A percentile compares a stretch with the other conserved stretches of the same genome.
Conservation (phyloP, 306 rosid species). For the Arachis hypogaea region DNA sequence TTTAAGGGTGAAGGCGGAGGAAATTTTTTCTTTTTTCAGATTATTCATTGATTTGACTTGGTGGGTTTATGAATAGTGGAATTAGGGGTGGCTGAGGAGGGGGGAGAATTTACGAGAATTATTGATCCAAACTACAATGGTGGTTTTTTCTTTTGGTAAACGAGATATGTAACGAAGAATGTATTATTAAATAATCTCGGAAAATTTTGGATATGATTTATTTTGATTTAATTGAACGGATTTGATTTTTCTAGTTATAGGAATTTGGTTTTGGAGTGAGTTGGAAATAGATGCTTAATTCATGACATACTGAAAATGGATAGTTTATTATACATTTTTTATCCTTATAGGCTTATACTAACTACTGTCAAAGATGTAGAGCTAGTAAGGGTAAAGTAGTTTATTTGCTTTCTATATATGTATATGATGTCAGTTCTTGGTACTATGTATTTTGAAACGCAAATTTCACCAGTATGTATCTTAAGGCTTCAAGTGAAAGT, state of each 20-base stretch:
- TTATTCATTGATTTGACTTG: conserved; percentile 7
- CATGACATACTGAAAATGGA: not conserved
- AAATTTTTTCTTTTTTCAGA: not conserved
- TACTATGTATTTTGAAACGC: conserved; percentile 25
- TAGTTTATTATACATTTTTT: not conserved
- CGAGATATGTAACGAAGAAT: not conserved
- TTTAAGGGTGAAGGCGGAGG: not conserved
- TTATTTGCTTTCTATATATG: conserved; percentile 14
- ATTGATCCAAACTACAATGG: conserved; percentile 6
- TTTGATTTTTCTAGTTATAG: not conserved
- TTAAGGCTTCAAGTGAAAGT: conserved; percentile 18
- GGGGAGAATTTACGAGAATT: conserved; percentile 13
- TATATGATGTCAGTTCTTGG: conserved; percentile 9
- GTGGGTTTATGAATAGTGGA: conserved; percentile 8
- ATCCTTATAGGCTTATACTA: not conserved
- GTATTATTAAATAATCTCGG: not conserved
- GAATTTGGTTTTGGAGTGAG: not conserved
- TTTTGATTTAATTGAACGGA: not conserved
- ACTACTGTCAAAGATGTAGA: not conserved
- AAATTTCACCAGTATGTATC: not conserved
- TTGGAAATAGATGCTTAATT: not conserved
- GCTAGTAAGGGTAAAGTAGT: not conserved
- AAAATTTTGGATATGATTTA: not conserved
- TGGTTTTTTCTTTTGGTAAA: not conserved
- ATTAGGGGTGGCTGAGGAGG: not conserved